Evolutionary conservation across 495 filamentous ascomycete genomes (phyloP).

Genomic region (Patellaria atrata): DNA sequence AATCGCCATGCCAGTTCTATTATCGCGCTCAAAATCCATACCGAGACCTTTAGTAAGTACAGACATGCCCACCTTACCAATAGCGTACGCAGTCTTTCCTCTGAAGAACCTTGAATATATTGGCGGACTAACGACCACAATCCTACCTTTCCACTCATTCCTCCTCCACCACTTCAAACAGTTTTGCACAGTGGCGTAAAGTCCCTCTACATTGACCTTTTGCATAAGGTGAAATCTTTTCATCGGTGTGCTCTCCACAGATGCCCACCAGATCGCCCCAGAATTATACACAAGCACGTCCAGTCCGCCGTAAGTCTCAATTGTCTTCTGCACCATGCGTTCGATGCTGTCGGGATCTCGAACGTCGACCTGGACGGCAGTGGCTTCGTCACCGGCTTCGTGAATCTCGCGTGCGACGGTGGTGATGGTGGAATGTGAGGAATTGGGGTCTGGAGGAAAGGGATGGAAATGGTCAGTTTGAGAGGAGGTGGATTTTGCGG

Average conservation of each 20-base stretch:
- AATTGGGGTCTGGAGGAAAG: slow-evolving; percentile 78
- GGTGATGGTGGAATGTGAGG: slow-evolving; percentile 59
- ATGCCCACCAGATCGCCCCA: slow-evolving; percentile 77
- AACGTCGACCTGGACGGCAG: slow-evolving; percentile 56
- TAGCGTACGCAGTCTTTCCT: slow-evolving; percentile 77
- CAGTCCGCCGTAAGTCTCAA: slow-evolving; percentile 45
- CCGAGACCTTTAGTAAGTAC: slow-evolving; percentile 67
- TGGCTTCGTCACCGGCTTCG: slow-evolving; percentile 48
- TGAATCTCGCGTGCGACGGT: slow-evolving; percentile 70
- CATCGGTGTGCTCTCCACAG: slow-evolving; percentile 56
- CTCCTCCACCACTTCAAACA: slow-evolving; percentile 45
- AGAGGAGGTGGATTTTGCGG: slow-evolving; percentile 65
- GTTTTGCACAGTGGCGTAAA: slow-evolving; percentile 54
- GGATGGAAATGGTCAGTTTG: slow-evolving; percentile 37
- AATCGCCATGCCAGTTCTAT: slow-evolving; percentile 52
- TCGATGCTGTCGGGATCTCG: slow-evolving; percentile 49
- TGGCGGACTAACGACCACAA: slow-evolving; percentile 72
- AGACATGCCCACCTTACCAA: slow-evolving; percentile 78
- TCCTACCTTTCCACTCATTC: slow-evolving; percentile 42
- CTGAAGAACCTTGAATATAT: slow-evolving; percentile 77
- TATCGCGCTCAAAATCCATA: slow-evolving; percentile 66
- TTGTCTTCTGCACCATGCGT: slow-evolving; percentile 43
- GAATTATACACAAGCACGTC: slow-evolving; percentile 73
- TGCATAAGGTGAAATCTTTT: slow-evolving; percentile 77
- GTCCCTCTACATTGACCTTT: slow-evolving; percentile 60